Conservation (phyloP, 176 grass and related monocot genomes). For the Oryza meyeriana region DNA sequence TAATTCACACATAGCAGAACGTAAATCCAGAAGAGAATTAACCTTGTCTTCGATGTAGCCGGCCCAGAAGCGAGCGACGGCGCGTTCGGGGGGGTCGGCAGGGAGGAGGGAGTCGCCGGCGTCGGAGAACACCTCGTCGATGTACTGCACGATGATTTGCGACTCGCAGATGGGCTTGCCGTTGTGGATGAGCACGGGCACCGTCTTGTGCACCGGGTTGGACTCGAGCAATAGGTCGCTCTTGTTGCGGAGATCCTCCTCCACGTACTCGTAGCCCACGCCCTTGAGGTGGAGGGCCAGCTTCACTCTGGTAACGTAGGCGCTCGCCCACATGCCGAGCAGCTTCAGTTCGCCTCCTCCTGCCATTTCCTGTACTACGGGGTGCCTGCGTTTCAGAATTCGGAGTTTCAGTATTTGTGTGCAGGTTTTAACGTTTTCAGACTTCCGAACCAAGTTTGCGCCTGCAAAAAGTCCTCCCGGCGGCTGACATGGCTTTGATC, state of each 20-base stretch:
- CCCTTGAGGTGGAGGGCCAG: constrained; percentile 37
- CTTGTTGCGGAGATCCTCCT: constrained; percentile 26
- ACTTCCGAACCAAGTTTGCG: background rate
- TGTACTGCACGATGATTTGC: constrained; percentile 48
- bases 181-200: constrained; percentile 59
- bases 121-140: constrained; percentile 40
- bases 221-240: constrained; percentile 31
- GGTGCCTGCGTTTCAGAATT: too few relatives aligned
- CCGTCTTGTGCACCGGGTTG: constrained; percentile 43
- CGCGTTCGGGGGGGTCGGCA: constrained; percentile 40
- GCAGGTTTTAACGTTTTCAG: background rate
- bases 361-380: background rate
- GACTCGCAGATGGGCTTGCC: constrained; percentile 39
- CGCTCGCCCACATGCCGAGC: constrained; percentile 18
- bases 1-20: too few relatives aligned
- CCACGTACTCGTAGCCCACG: constrained; percentile 9
- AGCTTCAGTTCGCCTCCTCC: constrained; percentile 35
- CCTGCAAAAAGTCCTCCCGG: too few relatives aligned
- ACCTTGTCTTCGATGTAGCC: constrained; percentile 63
- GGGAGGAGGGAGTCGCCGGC: constrained; percentile 31
- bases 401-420: too few relatives aligned
- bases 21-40: background rate
- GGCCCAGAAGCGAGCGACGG: constrained; percentile 50
- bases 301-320: constrained; percentile 22
- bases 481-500: background rate